These are phyloP conservation scores for Aspergillus funiculosus DNA, from an alignment of 495 filamentous ascomycete species.

Conservation along the genomic window DNA sequence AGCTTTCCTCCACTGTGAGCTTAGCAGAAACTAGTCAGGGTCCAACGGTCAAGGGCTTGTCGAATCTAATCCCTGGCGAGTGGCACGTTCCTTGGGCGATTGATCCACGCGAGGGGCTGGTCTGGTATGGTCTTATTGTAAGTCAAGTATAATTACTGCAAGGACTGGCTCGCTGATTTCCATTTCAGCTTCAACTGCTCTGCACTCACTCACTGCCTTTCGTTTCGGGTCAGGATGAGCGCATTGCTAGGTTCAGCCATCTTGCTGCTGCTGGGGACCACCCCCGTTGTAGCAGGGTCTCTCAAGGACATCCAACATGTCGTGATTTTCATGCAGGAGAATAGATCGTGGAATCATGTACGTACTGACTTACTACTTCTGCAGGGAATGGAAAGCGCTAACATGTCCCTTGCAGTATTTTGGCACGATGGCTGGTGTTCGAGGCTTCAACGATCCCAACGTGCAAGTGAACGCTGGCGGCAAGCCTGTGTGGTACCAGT, in stretches of 20 bases:
- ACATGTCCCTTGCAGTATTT: conserved; percentile 38
- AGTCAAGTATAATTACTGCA: no score
- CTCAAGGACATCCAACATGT: conserved; percentile 52
- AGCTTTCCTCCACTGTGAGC: no score
- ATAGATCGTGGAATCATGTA: conserved; percentile 37
- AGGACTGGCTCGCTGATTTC: no score
- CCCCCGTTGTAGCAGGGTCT: conserved; percentile 32
- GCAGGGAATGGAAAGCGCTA: background rate
- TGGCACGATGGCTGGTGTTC: conserved; percentile 51
- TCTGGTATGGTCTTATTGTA: no score
- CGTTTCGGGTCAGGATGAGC: background rate
- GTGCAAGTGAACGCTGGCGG: conserved; percentile 46
- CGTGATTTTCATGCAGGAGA: conserved; percentile 56
- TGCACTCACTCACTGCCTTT: no score
- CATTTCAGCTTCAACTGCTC: no score
- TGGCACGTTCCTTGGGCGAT: background rate
- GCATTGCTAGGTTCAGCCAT: conserved; percentile 16
- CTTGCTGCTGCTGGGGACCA: conserved; percentile 17
- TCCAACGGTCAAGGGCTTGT: background rate
- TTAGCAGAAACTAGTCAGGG: no score
- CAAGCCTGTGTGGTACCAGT: conserved; percentile 46
- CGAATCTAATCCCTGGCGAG: background rate
- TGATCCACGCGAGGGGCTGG: conserved; percentile 17
- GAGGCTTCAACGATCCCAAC: conserved; percentile 53
- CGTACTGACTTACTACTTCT: background rate